Percentiles rank a stretch among this genome's conserved stretches.
These are phyloP conservation scores for Athelia psychrophila DNA, from an alignment of 1,284 basidiomycete species.

Conservation along the genomic window DNA sequence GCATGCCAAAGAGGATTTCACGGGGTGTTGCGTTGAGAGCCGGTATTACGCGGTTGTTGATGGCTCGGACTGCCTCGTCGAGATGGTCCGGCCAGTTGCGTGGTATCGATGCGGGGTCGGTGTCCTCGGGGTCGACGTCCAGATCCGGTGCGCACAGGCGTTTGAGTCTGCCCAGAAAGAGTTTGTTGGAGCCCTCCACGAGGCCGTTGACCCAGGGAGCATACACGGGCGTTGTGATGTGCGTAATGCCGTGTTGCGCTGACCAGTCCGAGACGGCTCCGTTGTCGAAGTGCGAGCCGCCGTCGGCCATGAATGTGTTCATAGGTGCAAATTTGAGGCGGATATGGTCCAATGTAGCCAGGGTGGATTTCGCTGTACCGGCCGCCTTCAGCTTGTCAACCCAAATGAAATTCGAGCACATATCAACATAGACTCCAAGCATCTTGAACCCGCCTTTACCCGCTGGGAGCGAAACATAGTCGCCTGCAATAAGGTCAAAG, in stretches of 20 bases:
- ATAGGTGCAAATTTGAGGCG: conserved; percentile 1
- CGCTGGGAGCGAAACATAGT: conserved; percentile 9
- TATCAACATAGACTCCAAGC: conserved; percentile 3
- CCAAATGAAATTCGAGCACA: conserved; percentile 5
- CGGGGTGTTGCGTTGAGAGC: neutral
- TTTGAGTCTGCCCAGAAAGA: conserved; percentile 5
- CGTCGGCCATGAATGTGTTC: conserved; percentile 12
- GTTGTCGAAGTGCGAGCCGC: conserved; percentile 13
- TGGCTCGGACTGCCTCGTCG: neutral
- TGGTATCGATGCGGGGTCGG: neutral
- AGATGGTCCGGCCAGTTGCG: neutral
- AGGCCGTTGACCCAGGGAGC: conserved; percentile 13
- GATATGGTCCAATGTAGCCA: conserved; percentile 4
- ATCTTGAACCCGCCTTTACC: conserved; percentile 6
- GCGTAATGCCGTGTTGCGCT: neutral
- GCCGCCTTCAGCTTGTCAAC: conserved; percentile 4
- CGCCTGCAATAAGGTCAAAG: conserved; percentile 7
- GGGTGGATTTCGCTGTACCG: conserved; percentile 7
- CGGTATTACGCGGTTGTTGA: neutral
- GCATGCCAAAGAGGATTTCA: neutral
- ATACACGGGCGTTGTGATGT: conserved; percentile 8
- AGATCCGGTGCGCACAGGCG: conserved; percentile 4
- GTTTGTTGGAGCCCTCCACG: conserved; percentile 8
- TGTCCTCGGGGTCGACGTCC: conserved; percentile 1
- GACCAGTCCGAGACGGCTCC: conserved; percentile 5